Conservation (phyloP, 2,329 filamentous ascomycete genomes). For the Alternaria rosae region DNA sequence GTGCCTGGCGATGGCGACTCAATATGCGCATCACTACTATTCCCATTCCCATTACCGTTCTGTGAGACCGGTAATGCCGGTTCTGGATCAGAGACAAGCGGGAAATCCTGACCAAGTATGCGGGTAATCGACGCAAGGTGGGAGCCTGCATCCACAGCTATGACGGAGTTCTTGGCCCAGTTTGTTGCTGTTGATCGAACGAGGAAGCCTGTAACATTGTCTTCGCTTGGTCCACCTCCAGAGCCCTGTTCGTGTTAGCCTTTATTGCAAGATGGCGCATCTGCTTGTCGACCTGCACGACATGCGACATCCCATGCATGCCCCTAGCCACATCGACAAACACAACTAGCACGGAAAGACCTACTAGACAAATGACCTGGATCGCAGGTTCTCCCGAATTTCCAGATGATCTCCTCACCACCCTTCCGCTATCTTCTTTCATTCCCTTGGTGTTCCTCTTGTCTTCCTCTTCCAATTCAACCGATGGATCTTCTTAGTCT, state of each 20-base stretch:
- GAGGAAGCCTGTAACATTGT: constrained; percentile 87
- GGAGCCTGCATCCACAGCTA: constrained; percentile 94
- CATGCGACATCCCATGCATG: background rate
- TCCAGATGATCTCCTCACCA: constrained; percentile 47
- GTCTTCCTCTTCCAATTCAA: background rate
- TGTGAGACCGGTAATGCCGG: constrained; percentile 16
- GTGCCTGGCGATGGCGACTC: constrained; percentile 39
- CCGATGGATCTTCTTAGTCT: background rate
- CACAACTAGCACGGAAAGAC: constrained; percentile 19
- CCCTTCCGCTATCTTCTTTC: constrained; percentile 51
- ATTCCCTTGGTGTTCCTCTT: constrained; percentile 41
- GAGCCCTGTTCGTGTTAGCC: constrained; percentile 69
- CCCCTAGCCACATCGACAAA: background rate
- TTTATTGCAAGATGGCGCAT: background rate
- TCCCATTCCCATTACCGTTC: constrained; percentile 28
- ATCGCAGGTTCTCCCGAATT: constrained; percentile 51
- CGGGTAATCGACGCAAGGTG: constrained; percentile 85
- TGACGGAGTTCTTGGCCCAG: constrained; percentile 82
- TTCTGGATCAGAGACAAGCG: constrained; percentile 47
- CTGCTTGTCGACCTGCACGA: background rate
- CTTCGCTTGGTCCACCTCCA: constrained; percentile 87
- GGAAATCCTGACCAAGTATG: constrained; percentile 70
- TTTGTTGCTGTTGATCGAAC: constrained; percentile 80
- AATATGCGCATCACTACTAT: constrained; percentile 17
- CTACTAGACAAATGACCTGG: constrained; percentile 59